Evolutionary conservation across 495 filamentous ascomycete genomes (phyloP).

Genomic region (Penicillium atrosanguineum): DNA sequence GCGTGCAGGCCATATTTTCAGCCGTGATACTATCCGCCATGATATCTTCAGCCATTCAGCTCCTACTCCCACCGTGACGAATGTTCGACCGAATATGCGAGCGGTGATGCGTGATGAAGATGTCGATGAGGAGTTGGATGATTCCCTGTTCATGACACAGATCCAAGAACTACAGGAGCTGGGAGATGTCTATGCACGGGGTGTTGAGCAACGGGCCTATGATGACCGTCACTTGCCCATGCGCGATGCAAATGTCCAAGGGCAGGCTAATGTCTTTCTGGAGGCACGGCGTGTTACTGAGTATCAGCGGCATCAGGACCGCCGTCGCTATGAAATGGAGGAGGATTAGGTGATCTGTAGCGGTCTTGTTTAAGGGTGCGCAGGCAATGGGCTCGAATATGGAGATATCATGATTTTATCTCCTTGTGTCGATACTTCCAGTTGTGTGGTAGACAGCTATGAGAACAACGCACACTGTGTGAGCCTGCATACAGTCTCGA

Average conservation of each 20-base stretch:
- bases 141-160: neutral
- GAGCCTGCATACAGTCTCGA: neutral
- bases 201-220: neutral
- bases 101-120: neutral
- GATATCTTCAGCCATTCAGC: neutral
- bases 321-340: neutral
- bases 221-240: conserved; percentile 1
- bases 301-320: conserved; percentile 20
- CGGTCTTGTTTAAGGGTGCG: no score
- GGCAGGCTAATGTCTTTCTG: conserved; percentile 13
- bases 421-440: neutral
- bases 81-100: neutral
- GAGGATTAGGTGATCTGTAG: neutral
- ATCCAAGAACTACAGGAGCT: neutral
- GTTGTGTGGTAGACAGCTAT: neutral
- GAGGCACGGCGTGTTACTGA: conserved; percentile 25
- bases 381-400: neutral
- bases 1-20: neutral
- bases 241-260: conserved; percentile 1
- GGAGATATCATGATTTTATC: neutral
- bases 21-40: neutral
- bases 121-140: neutral
- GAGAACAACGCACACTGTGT: neutral
- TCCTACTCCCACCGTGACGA: neutral
- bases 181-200: conserved; percentile 1